A percentile compares a stretch with the other conserved stretches of the same genome.
These are phyloP conservation scores for Colletotrichum sublineola DNA, from an alignment of 2,329 filamentous ascomycete species.

Conservation along the genomic window DNA sequence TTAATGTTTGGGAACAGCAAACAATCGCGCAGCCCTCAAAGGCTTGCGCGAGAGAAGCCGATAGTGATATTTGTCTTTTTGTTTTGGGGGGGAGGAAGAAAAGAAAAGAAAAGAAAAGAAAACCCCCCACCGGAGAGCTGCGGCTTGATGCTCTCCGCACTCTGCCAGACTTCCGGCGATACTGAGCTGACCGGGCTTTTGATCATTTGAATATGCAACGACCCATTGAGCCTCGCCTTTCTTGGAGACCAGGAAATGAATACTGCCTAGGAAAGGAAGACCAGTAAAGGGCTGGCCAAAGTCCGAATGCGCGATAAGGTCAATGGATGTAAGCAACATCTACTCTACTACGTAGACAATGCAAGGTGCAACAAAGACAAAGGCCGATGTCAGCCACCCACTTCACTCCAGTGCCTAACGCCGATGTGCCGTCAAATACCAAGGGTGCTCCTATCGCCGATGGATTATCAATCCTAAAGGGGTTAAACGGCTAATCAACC, in stretches of 20 bases:
- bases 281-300: neutral
- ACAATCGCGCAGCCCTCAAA: too few relatives aligned
- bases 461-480: neutral
- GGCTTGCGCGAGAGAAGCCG: too few relatives aligned
- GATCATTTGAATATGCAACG: neutral
- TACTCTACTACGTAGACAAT: neutral
- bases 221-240: neutral
- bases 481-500: neutral
- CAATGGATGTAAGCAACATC: neutral
- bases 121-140: too few relatives aligned
- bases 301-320: neutral
- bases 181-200: neutral
- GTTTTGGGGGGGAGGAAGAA: too few relatives aligned
- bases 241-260: neutral
- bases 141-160: neutral
- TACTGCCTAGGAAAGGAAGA: neutral
- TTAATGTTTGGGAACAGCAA: too few relatives aligned
- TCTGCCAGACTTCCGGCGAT: neutral
- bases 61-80: too few relatives aligned
- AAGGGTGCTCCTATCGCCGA: neutral
- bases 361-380: neutral
- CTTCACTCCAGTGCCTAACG: constrained; percentile 15
- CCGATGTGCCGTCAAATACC: neutral
- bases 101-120: too few relatives aligned
- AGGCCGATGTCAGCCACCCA: constrained; percentile 14